These are phyloP conservation scores for Poronia punctata DNA, from an alignment of 495 filamentous ascomycete genomes.

Conservation along the genomic window DNA sequence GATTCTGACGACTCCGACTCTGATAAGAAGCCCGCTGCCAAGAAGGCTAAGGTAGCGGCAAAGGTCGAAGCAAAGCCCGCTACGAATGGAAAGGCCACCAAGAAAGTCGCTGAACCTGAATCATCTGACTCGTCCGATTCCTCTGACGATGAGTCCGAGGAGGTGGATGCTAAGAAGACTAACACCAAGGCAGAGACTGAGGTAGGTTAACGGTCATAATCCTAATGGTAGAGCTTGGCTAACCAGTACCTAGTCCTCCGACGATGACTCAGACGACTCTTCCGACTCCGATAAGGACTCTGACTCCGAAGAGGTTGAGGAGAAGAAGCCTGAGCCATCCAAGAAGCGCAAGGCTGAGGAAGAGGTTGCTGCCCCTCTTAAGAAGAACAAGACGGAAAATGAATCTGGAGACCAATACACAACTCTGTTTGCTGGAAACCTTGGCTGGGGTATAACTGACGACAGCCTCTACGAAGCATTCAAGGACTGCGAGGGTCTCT, in stretches of 20 bases:
- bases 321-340: conserved; percentile 50
- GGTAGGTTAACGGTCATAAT: conserved; percentile 17
- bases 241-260: conserved; percentile 1
- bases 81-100: conserved; percentile 20
- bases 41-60: conserved; percentile 28
- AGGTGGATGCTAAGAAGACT: conserved; percentile 9
- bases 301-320: conserved; percentile 40
- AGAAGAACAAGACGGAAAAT: conserved; percentile 78
- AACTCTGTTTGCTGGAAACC: conserved; percentile 82
- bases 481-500: conserved; percentile 70
- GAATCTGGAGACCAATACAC: conserved; percentile 44
- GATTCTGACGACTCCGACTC: conserved; percentile 23
- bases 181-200: conserved; percentile 6
- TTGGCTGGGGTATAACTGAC: conserved; percentile 94
- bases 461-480: conserved; percentile 85
- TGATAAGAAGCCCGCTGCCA: conserved; percentile 42
- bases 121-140: conserved; percentile 16
- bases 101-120: conserved; percentile 13
- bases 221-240: conserved; percentile 16
- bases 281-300: conserved; percentile 40
- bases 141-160: conserved; percentile 39
- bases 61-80: conserved; percentile 16
- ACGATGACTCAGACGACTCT: conserved; percentile 22
- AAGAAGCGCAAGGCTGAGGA: conserved; percentile 93
- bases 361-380: conserved; percentile 49